phyloP scores from a whole-genome alignment of 2,329 filamentous ascomycete species.

The Fusarium sp. region DNA sequence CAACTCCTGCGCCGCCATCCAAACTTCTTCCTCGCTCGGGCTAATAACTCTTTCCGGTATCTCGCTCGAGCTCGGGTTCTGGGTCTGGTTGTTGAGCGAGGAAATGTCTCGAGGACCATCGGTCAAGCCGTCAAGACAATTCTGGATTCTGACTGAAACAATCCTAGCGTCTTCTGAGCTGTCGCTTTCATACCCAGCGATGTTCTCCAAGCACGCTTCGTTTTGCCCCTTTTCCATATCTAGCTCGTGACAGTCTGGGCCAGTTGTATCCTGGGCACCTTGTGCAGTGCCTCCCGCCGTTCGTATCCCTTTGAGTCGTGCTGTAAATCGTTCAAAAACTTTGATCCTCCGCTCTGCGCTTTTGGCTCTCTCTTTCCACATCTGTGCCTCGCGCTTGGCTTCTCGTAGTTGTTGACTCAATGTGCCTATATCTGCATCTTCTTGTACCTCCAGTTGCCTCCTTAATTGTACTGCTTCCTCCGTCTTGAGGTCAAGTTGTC shows the following conservation, averaged over 20 bases:
- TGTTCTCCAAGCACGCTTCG: neutral
- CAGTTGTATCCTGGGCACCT: neutral
- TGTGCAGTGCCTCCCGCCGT: slow-evolving; percentile 25
- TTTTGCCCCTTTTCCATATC: neutral
- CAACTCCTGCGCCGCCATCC: slow-evolving; percentile 49
- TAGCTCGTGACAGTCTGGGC: neutral
- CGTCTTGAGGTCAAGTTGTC: slow-evolving; percentile 56
- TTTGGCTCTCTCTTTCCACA: slow-evolving; percentile 67
- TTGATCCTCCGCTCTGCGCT: slow-evolving; percentile 64
- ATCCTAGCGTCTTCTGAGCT: slow-evolving; percentile 44
- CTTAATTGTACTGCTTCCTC: slow-evolving; percentile 60
- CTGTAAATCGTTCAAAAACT: slow-evolving; percentile 58
- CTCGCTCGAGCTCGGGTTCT: neutral
- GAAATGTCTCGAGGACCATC: slow-evolving; percentile 26
- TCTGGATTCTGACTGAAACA: slow-evolving; percentile 44
- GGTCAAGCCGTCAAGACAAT: slow-evolving; percentile 39
- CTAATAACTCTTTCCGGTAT: slow-evolving; percentile 23
- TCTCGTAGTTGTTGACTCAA: slow-evolving; percentile 61
- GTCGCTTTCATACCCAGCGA: slow-evolving; percentile 28
- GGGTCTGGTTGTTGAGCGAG: neutral
- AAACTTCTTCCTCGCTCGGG: slow-evolving; percentile 45
- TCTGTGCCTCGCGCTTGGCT: slow-evolving; percentile 47
- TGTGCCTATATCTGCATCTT: slow-evolving; percentile 56
- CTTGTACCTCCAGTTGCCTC: slow-evolving; percentile 58
- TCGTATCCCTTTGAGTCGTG: slow-evolving; percentile 49